Conservation (phyloP, 352 stramenopile genomes). For the Phytophthora nicotianae region DNA sequence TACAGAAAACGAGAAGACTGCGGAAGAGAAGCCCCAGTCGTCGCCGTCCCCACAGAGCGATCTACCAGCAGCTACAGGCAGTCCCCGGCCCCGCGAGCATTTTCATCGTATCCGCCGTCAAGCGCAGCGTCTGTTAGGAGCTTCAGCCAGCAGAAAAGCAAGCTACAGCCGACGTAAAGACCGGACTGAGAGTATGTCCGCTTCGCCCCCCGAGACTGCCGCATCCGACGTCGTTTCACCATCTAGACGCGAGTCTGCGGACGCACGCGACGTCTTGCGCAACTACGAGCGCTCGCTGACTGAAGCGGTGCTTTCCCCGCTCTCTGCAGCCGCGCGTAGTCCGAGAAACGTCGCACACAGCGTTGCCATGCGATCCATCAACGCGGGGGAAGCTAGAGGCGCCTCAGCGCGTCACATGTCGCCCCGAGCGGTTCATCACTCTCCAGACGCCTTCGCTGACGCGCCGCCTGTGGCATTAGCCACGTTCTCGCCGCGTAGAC, state of each 20-base stretch:
- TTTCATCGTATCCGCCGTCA: slow-evolving; percentile 11
- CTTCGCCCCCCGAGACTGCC: neutral
- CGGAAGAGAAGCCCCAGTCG: slow-evolving; percentile 28
- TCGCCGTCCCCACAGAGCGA: slow-evolving; percentile 24
- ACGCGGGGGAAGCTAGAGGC: neutral
- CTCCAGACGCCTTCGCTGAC: slow-evolving; percentile 52
- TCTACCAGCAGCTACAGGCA: slow-evolving; percentile 6
- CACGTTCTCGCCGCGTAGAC: slow-evolving; percentile 68
- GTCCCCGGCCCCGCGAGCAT: slow-evolving; percentile 1
- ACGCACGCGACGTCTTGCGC: slow-evolving; percentile 29
- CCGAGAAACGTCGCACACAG: slow-evolving; percentile 13
- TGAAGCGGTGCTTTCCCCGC: slow-evolving; percentile 19
- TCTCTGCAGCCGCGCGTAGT: slow-evolving; percentile 3
- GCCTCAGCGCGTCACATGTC: slow-evolving; percentile 34
- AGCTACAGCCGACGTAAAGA: slow-evolving; percentile 6
- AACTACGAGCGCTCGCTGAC: slow-evolving; percentile 31
- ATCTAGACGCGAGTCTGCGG: slow-evolving; percentile 10
- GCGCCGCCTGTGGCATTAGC: slow-evolving; percentile 39
- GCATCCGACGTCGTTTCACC: neutral
- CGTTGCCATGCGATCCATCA: slow-evolving; percentile 15
- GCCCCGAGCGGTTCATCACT: slow-evolving; percentile 68
- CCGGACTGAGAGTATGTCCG: slow-evolving; percentile 7
- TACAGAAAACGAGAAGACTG: slow-evolving; percentile 24
- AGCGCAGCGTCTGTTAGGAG: slow-evolving; percentile 9
- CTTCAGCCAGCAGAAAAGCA: slow-evolving; percentile 24